Percentiles rank a stretch among this genome's conserved stretches.
These are phyloP conservation scores for Gymnopilus junonius DNA, from an alignment of 768 basidiomycete genomes.

Conservation along the genomic window DNA sequence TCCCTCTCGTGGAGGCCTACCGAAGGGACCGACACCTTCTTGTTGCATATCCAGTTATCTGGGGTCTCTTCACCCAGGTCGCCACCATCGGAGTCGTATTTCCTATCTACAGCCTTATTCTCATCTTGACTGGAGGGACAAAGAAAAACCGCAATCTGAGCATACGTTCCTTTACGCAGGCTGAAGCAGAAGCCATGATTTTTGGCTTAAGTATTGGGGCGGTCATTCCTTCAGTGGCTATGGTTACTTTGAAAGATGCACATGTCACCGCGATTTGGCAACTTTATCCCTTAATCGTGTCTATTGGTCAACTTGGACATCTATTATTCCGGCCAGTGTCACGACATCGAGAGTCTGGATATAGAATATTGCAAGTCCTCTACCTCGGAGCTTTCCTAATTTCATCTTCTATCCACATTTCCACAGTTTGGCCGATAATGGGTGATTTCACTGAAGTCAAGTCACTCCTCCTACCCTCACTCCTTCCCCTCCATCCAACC, in stretches of 20 bases:
- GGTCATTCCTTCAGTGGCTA: constrained; percentile 48
- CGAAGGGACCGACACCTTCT: constrained; percentile 37
- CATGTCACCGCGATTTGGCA: constrained; percentile 59
- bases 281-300: constrained; percentile 50
- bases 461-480: constrained; percentile 41
- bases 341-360: constrained; percentile 38
- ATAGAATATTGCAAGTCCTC: constrained; percentile 37
- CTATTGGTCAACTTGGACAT: constrained; percentile 44
- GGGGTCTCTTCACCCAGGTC: constrained; percentile 46
- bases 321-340: constrained; percentile 42
- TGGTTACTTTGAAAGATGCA: constrained; percentile 47
- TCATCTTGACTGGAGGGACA: constrained; percentile 44
- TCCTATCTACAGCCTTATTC: constrained; percentile 52
- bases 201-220: constrained; percentile 52
- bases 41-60: constrained; percentile 45
- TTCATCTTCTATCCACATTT: constrained; percentile 46
- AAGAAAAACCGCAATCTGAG: constrained; percentile 22
- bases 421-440: constrained; percentile 40
- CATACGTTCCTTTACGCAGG: constrained; percentile 35
- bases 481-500: constrained; percentile 28
- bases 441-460: constrained; percentile 34
- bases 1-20: constrained; percentile 49
- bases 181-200: constrained; percentile 54
- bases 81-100: constrained; percentile 46
- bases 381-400: constrained; percentile 46